These are phyloP conservation scores for Pseudocercospora vitis DNA, from an alignment of 2,329 filamentous ascomycete species.

Conservation along the genomic window DNA sequence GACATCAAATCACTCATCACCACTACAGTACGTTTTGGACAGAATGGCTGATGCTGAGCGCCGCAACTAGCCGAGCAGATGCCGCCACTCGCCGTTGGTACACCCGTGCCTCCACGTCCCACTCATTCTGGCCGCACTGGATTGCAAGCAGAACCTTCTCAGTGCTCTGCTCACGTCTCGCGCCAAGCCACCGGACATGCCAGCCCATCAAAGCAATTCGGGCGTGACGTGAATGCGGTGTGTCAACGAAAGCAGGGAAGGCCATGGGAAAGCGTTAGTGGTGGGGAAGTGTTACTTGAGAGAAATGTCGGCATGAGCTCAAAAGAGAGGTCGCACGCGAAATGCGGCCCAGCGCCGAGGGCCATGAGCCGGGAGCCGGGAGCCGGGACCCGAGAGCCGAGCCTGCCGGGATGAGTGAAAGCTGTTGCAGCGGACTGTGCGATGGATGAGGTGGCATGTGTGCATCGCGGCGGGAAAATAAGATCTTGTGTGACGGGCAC, in stretches of 20 bases:
- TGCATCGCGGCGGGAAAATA: no score
- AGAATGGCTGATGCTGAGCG: no score
- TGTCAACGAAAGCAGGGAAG: background rate
- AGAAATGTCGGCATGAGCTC: background rate
- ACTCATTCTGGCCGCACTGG: background rate
- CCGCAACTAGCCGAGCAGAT: background rate
- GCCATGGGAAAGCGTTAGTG: background rate
- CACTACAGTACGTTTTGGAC: no score
- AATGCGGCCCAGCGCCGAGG: no score
- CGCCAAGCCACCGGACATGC: background rate
- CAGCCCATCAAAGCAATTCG: no score
- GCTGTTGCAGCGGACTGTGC: no score
- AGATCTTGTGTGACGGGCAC: background rate
- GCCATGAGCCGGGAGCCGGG: no score
- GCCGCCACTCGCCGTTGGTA: background rate
- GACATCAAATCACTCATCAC: no score
- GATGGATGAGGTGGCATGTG: background rate
- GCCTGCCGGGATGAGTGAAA: no score
- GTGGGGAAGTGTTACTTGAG: slow-evolving; percentile 3
- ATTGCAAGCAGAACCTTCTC: background rate
- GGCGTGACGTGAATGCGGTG: slow-evolving; percentile 4
- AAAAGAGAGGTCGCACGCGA: no score
- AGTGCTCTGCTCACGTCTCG: no score
- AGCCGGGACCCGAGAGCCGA: background rate
- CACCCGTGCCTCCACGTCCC: no score